phyloP scores from a whole-genome alignment of 164 flowering plant species.

The Echeveria elegans region DNA sequence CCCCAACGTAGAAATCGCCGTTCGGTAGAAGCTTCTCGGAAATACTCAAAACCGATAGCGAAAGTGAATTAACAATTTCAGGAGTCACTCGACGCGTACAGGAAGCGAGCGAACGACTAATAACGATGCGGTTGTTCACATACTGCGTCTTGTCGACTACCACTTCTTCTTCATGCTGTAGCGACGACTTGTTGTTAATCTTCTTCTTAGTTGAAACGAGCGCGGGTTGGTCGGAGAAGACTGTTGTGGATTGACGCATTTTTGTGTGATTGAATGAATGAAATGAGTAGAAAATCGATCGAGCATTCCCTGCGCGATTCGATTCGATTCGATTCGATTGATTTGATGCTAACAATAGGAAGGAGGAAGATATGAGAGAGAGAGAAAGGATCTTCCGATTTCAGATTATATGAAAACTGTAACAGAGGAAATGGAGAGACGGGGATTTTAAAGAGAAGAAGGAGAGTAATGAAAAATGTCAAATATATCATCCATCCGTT shows the following conservation, averaged over 20 bases:
- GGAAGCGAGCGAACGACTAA: neutral
- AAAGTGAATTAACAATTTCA: neutral
- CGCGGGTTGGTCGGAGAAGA: neutral
- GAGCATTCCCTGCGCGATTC: neutral
- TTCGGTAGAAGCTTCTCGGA: constrained; percentile 55
- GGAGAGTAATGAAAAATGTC: too few species aligned
- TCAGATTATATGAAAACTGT: too few species aligned
- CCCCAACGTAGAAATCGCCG: constrained; percentile 81
- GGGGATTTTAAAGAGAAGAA: too few species aligned
- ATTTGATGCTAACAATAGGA: neutral
- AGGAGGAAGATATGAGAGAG: neutral
- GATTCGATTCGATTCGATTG: neutral
- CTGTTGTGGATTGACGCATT: neutral
- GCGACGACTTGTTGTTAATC: neutral
- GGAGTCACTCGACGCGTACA: constrained; percentile 1
- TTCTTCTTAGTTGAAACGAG: neutral
- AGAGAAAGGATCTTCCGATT: too few species aligned
- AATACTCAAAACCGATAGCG: neutral
- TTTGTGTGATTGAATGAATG: neutral
- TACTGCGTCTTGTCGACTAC: neutral
- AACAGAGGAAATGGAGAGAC: too few species aligned
- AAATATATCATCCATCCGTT: too few species aligned
- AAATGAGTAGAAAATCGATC: neutral
- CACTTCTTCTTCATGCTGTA: neutral
- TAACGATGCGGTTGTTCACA: neutral